Conservation (phyloP, 192 early-diverging fungal species). For the Physocladia obscura region DNA sequence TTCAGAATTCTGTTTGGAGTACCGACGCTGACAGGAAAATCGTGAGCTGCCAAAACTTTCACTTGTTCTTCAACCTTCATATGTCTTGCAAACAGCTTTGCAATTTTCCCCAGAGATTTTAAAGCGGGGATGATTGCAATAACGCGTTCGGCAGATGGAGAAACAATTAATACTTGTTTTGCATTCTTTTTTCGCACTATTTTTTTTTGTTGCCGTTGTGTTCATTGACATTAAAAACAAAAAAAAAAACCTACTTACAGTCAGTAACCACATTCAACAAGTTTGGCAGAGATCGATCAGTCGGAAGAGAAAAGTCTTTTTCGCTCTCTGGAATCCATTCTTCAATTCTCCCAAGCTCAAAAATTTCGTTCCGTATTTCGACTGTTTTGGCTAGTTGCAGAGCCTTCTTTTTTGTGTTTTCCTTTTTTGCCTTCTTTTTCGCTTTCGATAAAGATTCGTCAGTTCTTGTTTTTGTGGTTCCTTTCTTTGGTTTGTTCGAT, state of each 20-base stretch:
- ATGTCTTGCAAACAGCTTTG: conserved; percentile 78
- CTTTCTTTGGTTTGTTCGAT: background rate
- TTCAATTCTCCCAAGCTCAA: background rate
- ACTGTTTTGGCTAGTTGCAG: background rate
- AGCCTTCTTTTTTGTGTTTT: conserved; percentile 2
- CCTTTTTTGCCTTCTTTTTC: background rate
- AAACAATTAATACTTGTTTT: conserved; percentile 49
- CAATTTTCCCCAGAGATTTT: conserved; percentile 56
- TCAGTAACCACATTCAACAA: conserved; percentile 6
- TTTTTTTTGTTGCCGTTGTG: background rate
- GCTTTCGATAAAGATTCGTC: background rate
- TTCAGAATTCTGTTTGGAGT: conserved; percentile 67
- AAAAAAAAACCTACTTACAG: background rate
- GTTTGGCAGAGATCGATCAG: conserved; percentile 15
- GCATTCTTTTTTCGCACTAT: background rate
- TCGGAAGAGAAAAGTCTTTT: background rate
- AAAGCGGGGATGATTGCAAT: conserved; percentile 59
- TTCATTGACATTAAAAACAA: background rate
- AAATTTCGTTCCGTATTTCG: background rate
- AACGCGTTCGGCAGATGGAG: conserved; percentile 61
- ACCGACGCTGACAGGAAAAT: conserved; percentile 63
- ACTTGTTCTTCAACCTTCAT: conserved; percentile 74
- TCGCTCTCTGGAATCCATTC: conserved; percentile 2
- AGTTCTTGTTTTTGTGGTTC: conserved; percentile 3
- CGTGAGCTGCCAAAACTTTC: conserved; percentile 46